Evolutionary conservation across 1,139 yeast genomes (phyloP).

Genomic region (Kodamaea derodonti): DNA sequence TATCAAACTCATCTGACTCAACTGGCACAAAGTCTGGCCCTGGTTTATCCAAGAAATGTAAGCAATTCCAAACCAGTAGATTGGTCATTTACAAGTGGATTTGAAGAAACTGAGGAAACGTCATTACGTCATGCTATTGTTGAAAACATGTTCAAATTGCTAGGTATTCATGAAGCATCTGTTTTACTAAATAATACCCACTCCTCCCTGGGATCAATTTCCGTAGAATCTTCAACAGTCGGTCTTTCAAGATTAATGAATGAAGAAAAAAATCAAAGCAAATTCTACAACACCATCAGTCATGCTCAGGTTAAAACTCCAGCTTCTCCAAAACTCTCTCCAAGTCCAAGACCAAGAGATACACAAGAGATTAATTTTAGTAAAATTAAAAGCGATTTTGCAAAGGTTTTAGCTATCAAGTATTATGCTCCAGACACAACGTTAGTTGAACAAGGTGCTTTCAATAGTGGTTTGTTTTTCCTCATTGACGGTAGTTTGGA

Average conservation of each 20-base stretch:
- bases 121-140: conserved; percentile 66
- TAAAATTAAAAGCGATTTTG: conserved; percentile 59
- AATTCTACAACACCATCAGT: conserved; percentile 28
- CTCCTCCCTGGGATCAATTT: conserved; percentile 15
- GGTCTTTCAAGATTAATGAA: conserved; percentile 27
- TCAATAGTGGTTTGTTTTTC: conserved; percentile 71
- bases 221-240: conserved; percentile 25
- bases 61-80: conserved; percentile 11
- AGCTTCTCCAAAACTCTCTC: conserved; percentile 2
- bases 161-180: conserved; percentile 56
- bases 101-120: conserved; percentile 73
- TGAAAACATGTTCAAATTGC: conserved; percentile 67
- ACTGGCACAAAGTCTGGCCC: neutral
- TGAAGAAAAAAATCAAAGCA: conserved; percentile 17
- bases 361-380: conserved; percentile 5
- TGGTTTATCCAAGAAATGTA: neutral
- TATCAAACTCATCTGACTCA: conserved; percentile 11
- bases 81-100: conserved; percentile 50
- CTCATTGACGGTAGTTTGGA: conserved; percentile 76
- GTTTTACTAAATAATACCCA: conserved; percentile 1
- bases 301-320: neutral
- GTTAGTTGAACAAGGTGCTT: conserved; percentile 61
- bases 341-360: neutral
- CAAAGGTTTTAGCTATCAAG: conserved; percentile 56
- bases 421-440: conserved; percentile 51